Conservation (phyloP, 441 rosid species). For the Bruguiera hainesii region DNA sequence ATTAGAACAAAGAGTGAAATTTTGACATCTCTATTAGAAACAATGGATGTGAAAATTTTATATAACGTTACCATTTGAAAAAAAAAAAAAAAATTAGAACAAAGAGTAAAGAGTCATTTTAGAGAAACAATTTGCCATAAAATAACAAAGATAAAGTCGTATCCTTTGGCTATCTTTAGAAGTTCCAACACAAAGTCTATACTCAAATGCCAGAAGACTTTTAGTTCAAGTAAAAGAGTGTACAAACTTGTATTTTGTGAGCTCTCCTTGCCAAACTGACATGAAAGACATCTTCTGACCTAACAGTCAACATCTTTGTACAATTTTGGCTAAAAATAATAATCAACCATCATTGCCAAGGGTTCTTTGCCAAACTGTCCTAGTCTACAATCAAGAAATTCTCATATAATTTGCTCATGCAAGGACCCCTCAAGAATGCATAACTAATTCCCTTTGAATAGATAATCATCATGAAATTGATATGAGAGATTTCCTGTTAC, state of each 20-base stretch:
- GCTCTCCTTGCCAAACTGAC: neutral
- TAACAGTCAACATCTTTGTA: neutral
- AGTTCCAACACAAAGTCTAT: neutral
- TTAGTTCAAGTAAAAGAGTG: neutral
- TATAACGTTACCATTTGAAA: neutral
- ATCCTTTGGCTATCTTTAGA: neutral
- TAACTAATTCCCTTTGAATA: slow-evolving; percentile 5
- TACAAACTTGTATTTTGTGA: neutral
- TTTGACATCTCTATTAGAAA: neutral
- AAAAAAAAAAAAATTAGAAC: neutral
- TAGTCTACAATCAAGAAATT: slow-evolving; percentile 7
- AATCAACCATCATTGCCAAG: neutral
- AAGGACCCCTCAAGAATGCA: slow-evolving; percentile 1
- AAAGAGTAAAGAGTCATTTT: neutral
- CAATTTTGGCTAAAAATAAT: neutral
- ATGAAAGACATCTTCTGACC: neutral
- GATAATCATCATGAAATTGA: slow-evolving; percentile 4
- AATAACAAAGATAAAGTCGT: neutral
- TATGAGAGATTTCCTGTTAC: neutral
- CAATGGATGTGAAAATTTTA: neutral
- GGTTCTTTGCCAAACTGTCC: slow-evolving; percentile 9
- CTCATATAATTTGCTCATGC: neutral
- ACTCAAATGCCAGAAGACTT: neutral
- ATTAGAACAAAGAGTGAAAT: neutral
- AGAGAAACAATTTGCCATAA: neutral